Conservation (phyloP, 306 rosid species). For the Vigna nakashimae region DNA sequence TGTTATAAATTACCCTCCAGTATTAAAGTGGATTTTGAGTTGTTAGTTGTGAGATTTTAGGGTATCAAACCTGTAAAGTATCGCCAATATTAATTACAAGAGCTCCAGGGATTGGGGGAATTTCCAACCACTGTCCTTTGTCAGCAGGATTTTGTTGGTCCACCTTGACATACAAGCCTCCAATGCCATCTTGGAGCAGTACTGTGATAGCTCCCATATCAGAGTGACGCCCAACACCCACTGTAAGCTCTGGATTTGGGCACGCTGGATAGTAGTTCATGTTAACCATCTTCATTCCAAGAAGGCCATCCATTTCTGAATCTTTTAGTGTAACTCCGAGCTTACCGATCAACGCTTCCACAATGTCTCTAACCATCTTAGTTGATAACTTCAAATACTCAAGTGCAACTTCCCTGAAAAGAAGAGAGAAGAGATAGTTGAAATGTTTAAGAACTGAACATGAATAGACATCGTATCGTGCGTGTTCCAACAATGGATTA, state of each 20-base stretch:
- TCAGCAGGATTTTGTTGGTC: slow-evolving; percentile 45
- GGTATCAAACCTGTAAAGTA: slow-evolving; percentile 40
- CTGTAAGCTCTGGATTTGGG: slow-evolving; percentile 79
- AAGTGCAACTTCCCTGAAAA: slow-evolving; percentile 57
- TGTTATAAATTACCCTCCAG: background rate
- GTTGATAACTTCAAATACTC: slow-evolving; percentile 58
- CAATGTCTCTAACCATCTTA: slow-evolving; percentile 49
- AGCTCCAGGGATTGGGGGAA: slow-evolving; percentile 68
- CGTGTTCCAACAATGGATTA: no score
- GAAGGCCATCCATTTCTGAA: slow-evolving; percentile 50
- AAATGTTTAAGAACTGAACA: no score
- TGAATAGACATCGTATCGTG: no score
- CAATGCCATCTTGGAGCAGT: slow-evolving; percentile 73
- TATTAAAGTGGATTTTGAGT: background rate
- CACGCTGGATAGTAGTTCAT: slow-evolving; percentile 76
- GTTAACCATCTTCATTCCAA: slow-evolving; percentile 56
- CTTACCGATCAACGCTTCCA: slow-evolving; percentile 50
- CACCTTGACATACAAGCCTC: slow-evolving; percentile 64
- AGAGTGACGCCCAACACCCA: slow-evolving; percentile 78
- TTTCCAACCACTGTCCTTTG: slow-evolving; percentile 62
- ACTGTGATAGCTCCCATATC: slow-evolving; percentile 69
- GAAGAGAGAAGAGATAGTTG: no score
- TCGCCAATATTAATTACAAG: slow-evolving; percentile 70
- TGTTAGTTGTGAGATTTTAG: background rate
- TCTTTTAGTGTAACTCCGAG: slow-evolving; percentile 55